Base-by-base conservation (phyloP, 352 stramenopile species). In the Chloridella minuta region DNA sequence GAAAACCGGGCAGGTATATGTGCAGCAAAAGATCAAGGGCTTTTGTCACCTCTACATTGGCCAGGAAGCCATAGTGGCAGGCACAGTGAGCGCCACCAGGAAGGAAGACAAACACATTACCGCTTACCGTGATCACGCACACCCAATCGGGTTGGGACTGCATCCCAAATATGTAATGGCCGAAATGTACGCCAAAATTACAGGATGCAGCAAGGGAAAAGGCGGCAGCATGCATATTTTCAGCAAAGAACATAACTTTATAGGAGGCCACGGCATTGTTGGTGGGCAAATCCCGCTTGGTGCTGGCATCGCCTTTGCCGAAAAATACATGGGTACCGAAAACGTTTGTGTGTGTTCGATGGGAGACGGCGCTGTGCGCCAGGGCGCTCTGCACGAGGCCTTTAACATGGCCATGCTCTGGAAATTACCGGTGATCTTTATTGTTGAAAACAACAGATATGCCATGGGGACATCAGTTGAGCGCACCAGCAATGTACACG, bases 361-460 rank as follows among this genome's bases (percentile, higher is more conserved):
- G 90, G 97, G 97, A 88, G 97, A 99, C 89, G 97, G 97, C 87
- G 95, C 95, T 2, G 94, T 96, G 87, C 99, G 99, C 92, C 97
- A 99, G 92, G 97, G 97, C 86, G 96, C 99, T 91, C 97, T 99
- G 87, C 96, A 93, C 92, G 93, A 97, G 89, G 92, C 93, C 4
- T 92, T 93, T 86, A 99, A 99, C 91, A 98, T 99, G 95, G 92
- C 94, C 3, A 92, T 91, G 86, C 90, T 99, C 80, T 99, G 96
- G 95, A 97, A 98, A 88, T 90, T 99, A 52, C 97, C 97, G 10
- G 93, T 96, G 88, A 98, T 99, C 89, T 99, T 98, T 89, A 98
- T 95, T 89, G 98, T 98, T 90, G 97, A 99, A 90, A 99, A 99
- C 92, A 99, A 99, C 92, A 94, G 98, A 88, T 99, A 99, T 90